Evolutionary conservation across 2,329 filamentous ascomycete genomes (phyloP), one percentile per base, ranked within the genome.

Genomic region (Venturia carpophila): DNA sequence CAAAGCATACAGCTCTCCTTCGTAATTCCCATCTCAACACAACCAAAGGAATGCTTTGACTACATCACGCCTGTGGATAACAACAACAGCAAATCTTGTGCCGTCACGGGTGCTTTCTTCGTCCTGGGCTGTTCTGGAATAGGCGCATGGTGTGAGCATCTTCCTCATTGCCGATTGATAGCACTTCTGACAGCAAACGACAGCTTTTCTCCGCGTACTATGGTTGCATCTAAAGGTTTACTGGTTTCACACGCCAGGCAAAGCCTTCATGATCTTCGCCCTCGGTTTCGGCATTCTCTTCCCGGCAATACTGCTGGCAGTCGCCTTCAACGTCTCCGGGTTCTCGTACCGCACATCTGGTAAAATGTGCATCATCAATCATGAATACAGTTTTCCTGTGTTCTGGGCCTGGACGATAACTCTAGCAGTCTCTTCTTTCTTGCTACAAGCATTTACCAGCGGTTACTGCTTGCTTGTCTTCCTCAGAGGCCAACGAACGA

Each of bases 41-140:
- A 86, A 66, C 89, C 52, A 37, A 37, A 91, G 1, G 76, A 87
- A 0, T 97, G 92, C 75, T 87, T 84, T 73, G 89, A 97, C 73
- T 78, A 80, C 27, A 95, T 97, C 71, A 96, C 92, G 0, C 92
- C 92, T 0, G 84, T 95, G 70, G 88, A 89, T 71, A 94, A 95
- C 89, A 78, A 83, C 64, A 87, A 84, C 15, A 87, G 83, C 73
- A 77, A 84, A 21, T 85, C 90, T 4, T 96, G 92, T 72, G 92
- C 90, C 4, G 86, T 90, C 64, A 93, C 90, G 0, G 92, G 92
- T 2, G 82, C 88, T 0, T 84, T 95, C 65, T 76, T 96, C 52
- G 52, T 58, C 41, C 82, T 94, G 34, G 82, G 91, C 37, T 92
- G 92, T 56, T 90, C 90, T 47, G 91, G 90, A 84, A 82, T 84